Evolutionary conservation across 106 monocot species (phyloP), one percentile per base, ranked within the genome.

Genomic region (Dendrobium nobile): DNA sequence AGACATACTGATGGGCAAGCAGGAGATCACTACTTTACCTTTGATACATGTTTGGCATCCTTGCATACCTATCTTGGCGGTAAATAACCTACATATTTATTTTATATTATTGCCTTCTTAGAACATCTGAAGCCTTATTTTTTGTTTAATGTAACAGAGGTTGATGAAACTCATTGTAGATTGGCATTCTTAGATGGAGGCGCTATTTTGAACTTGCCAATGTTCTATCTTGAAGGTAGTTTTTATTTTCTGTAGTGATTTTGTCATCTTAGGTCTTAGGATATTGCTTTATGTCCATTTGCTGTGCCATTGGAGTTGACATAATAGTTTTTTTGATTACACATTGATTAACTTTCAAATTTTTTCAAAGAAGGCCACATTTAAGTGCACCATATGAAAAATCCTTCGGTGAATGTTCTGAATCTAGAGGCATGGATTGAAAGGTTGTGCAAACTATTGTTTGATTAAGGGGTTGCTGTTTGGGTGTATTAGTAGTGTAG

Each of bases 1-100:
- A 54, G 79, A 6, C 77, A 77, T 84, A 83, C 70, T 78, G 87
- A 88, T 82, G 87, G 80, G 44, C 89, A 68, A 41, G 82, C 87
- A 40, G 85, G 73, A 43, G 75, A 80, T 54, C 77, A 80, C 84
- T 84, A 80, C 18, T 84, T 91, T 85, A 90, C 92, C 64, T 94
- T 92, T 79, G 81, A 98, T 77, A 91, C 89, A 61, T 80, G 81
- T 77, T 83, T 97, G 82, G 87, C 97, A 74, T 91, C 97, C 16
- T 42, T 89, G 82, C 97, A 97, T 81, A 90, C 92, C 58, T 97
- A 97, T 79, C 92, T 97, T 83, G 97, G 97, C 41, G 94, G 97
- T 94, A 86, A 72, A 78, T 83, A 33, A 80, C 45, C 58, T 82
- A 10, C 73, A 54, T 64, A 58, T 19, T 54, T 40, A 45, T 67